Base-by-base conservation (phyloP, 352 stramenopile genomes). In the Pythium aquatile region DNA sequence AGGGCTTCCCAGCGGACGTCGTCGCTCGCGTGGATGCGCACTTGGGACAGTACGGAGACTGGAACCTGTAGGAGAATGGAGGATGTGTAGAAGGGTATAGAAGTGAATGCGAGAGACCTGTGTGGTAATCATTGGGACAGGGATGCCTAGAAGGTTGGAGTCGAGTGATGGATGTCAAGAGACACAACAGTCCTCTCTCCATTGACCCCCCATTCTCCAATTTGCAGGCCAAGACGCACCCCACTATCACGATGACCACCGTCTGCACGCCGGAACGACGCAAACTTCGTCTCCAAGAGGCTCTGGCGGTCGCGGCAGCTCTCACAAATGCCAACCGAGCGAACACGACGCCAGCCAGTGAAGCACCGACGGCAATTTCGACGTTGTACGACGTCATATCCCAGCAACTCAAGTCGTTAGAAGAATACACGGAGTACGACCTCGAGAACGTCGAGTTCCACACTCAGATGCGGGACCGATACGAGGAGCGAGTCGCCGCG, bases 1-100 rank as follows among this genome's bases (percentile, higher is more conserved):
- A 88, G n/a, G 79, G 76, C 5, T 94, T 94, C 66, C 81, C 77
- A 24, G 66, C 70, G n/a, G 79, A 91, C 29, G 60, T 86, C 17
- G 77, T 91, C 64, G 79, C 72, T 8, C 78, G 79, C 39, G 85
- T 94, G 14, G 85, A 94, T 72, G 74, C 77, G 6, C 80, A 75
- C 30, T 70, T 93, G 5, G 64, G 64, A 30, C 71, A 84, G 54
- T 93, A 88, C 63, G 82, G 81, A 7, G 79, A 75, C 28, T 92
- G 85, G 82, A 66, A 57, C 32, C 66, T 77, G 44, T 61, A 69
- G 57, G 17, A 55, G 13, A 16, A 14, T 26, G 32, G 42, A n/a
- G 28, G 13, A 16, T 11, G 20, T 24, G 20, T 54, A 17, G 48
- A 32, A 20, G 32, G 8, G 32, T 13, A 8, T 55, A 32, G 48